A percentile compares a stretch with the other conserved stretches of the same genome.
Evolutionary conservation across 2,329 filamentous ascomycete genomes (phyloP).

Genomic region (Curvularia hawaiiensis): DNA sequence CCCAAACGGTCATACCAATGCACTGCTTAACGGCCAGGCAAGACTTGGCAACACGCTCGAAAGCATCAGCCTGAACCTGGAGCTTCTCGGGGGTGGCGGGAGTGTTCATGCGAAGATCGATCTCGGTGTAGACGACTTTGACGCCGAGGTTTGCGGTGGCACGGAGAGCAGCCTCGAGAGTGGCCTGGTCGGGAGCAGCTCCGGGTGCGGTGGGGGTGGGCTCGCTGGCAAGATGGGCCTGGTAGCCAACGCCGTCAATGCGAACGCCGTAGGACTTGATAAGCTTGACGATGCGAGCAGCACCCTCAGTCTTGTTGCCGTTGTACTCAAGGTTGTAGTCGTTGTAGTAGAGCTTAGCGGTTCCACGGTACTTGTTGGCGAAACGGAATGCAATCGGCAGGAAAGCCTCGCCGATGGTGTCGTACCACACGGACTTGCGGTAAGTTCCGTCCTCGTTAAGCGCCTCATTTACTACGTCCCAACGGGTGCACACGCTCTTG

Average conservation of each 20-base stretch:
- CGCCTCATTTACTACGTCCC: conserved; percentile 50
- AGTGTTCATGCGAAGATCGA: conserved; percentile 61
- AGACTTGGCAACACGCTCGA: conserved; percentile 46
- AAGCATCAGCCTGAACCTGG: conserved; percentile 56
- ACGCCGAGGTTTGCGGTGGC: conserved; percentile 59
- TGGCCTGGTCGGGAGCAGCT: conserved; percentile 52
- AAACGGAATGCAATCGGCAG: conserved; percentile 53
- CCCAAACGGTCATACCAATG: conserved; percentile 56
- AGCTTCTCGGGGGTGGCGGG: conserved; percentile 53
- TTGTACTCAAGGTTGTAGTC: conserved; percentile 68
- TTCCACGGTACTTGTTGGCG: conserved; percentile 47
- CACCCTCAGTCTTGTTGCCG: conserved; percentile 50
- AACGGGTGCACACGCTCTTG: conserved; percentile 47
- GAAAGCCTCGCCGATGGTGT: conserved; percentile 52
- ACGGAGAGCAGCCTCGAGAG: conserved; percentile 55
- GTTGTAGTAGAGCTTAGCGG: conserved; percentile 60
- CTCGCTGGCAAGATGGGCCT: conserved; percentile 61
- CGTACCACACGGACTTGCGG: conserved; percentile 49
- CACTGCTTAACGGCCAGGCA: conserved; percentile 47
- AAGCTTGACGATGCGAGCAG: conserved; percentile 45
- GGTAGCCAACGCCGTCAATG: conserved; percentile 69
- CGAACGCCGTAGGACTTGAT: conserved; percentile 50
- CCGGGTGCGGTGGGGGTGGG: conserved; percentile 53
- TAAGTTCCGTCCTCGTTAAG: conserved; percentile 51
- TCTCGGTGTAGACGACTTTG: conserved; percentile 66